Evolutionary conservation across 495 filamentous ascomycete species (phyloP).

Genomic region (Physcia stellaris): DNA sequence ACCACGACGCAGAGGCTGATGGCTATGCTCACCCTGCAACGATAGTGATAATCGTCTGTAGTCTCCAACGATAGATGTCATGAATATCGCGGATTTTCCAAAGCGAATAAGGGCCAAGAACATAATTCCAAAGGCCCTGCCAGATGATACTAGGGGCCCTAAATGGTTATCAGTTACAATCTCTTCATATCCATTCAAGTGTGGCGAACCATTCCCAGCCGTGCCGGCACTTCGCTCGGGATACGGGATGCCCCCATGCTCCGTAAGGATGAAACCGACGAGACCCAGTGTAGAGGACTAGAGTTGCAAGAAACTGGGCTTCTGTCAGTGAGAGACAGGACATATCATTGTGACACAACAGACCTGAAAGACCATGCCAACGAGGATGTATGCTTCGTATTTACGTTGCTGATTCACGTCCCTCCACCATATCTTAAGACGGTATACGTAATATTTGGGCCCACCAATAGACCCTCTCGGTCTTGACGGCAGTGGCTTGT

Average conservation of each 20-base stretch:
- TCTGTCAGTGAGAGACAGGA: background rate
- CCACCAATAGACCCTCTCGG: conserved; percentile 7
- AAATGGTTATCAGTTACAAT: background rate
- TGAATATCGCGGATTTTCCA: conserved; percentile 37
- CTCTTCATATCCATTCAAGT: background rate
- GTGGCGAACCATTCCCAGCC: conserved; percentile 49
- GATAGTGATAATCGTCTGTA: conserved; percentile 48
- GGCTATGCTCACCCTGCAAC: conserved; percentile 32
- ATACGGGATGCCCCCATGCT: conserved; percentile 35
- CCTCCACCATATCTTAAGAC: conserved; percentile 12
- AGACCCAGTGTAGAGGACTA: conserved; percentile 50
- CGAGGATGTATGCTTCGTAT: conserved; percentile 21
- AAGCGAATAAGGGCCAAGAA: conserved; percentile 35
- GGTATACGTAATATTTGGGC: conserved; percentile 14
- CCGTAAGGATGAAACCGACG: conserved; percentile 50
- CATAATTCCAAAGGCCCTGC: conserved; percentile 51
- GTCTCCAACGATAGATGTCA: conserved; percentile 56
- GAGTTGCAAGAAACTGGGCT: conserved; percentile 39
- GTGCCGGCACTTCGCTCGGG: conserved; percentile 26
- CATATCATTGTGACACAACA: background rate
- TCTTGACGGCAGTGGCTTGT: conserved; percentile 6
- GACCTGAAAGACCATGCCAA: conserved; percentile 42
- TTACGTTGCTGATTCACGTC: conserved; percentile 12
- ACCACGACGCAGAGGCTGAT: no score
- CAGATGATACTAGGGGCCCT: conserved; percentile 48